Conservation (phyloP, 2,329 filamentous ascomycete genomes). For the Colletotrichum sp. region DNA sequence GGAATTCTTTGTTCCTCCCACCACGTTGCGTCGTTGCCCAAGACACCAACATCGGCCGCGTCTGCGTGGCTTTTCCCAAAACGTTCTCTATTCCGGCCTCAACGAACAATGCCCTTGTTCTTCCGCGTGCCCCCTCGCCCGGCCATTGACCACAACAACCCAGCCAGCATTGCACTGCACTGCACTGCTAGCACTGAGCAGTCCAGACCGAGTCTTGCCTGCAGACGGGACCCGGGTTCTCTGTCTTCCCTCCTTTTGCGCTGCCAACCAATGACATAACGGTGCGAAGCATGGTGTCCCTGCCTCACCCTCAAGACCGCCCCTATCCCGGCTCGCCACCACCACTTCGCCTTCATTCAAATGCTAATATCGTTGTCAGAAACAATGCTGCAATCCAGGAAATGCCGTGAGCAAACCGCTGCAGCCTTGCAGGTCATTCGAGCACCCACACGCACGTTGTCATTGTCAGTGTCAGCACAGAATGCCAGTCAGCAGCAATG, state of each 20-base stretch:
- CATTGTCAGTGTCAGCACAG: background rate
- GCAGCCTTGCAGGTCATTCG: background rate
- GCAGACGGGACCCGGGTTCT: background rate
- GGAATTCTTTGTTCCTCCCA: background rate
- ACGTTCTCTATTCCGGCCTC: background rate
- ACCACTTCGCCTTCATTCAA: background rate
- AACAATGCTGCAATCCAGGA: background rate
- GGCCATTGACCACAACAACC: background rate
- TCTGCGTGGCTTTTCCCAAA: slow-evolving; percentile 12
- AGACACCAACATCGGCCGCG: slow-evolving; percentile 2
- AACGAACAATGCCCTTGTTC: slow-evolving; percentile 9
- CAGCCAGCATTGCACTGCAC: background rate
- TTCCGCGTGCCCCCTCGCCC: background rate
- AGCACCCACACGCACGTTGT: background rate
- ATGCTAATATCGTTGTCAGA: background rate
- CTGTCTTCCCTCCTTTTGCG: background rate
- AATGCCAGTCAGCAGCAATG: background rate
- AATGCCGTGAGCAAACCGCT: background rate
- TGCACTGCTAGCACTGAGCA: background rate
- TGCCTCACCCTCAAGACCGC: background rate
- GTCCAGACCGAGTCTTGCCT: background rate
- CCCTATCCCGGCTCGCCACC: background rate
- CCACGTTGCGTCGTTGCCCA: background rate
- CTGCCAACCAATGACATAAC: background rate
- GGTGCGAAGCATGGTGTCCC: background rate